A percentile compares a stretch with the other conserved stretches of the same genome.
Evolutionary conservation across 1,139 yeast species (phyloP).

Genomic region (Waltiozyma sp.): DNA sequence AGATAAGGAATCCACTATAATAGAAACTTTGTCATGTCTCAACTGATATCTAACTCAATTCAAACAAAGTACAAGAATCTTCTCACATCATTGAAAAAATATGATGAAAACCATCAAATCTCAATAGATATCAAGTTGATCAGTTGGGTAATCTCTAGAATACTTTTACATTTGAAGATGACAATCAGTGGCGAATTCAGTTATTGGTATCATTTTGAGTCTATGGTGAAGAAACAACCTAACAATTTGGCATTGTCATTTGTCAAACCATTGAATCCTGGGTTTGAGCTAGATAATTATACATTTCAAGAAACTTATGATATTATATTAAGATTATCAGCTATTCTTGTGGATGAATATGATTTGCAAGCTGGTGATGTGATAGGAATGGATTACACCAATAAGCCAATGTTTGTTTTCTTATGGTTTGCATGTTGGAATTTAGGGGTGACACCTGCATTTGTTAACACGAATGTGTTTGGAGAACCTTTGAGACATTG

Average conservation of each 20-base stretch:
- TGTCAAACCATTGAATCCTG: conserved; percentile 48
- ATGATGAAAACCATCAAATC: not conserved
- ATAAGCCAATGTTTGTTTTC: conserved; percentile 71
- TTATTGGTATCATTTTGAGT: conserved; percentile 58
- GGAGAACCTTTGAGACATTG: conserved; percentile 77
- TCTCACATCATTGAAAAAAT: not conserved
- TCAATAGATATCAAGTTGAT: conserved; percentile 19
- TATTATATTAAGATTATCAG: conserved; percentile 53
- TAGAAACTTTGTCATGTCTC: conserved; percentile 29
- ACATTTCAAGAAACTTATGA: conserved; percentile 64
- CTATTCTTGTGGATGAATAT: conserved; percentile 50
- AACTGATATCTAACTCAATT: not conserved
- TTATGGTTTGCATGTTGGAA: conserved; percentile 87
- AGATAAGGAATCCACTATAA: no score
- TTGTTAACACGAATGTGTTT: conserved; percentile 69
- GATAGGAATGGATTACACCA: conserved; percentile 72
- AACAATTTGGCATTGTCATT: conserved; percentile 46
- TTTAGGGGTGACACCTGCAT: conserved; percentile 82
- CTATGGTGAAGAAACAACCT: conserved; percentile 38
- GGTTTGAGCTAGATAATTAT: conserved; percentile 47
- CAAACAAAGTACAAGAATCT: not conserved
- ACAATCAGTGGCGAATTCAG: conserved; percentile 28
- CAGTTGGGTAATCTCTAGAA: conserved; percentile 16
- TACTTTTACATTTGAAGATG: conserved; percentile 10
- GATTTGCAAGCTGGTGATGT: conserved; percentile 57